Base-by-base conservation (phyloP, 2,329 filamentous ascomycete species). In the Fusarium sulawesiense region DNA sequence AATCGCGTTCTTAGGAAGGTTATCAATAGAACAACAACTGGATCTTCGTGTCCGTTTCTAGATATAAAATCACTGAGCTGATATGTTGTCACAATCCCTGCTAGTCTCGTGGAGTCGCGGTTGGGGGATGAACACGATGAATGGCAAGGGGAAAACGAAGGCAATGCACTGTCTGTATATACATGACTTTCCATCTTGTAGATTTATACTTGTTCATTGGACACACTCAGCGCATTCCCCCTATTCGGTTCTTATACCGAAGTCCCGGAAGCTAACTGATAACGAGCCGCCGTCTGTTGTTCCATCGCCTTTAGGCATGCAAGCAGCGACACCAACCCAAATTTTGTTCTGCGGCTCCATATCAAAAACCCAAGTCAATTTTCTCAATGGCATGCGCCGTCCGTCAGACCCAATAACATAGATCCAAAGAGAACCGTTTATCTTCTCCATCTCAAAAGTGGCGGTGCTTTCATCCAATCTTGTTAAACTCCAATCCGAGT, bases 281-380 rank as follows among this genome's bases (percentile, higher is more conserved):
- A 61, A 10, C 9, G 18, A 9, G 1, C 59, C 58, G 0, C 56
- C 56, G 11, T 21, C 14, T 4, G 4, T 4, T 4, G 21, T 61
- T 23, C 25, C 59, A 16, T 61, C 34, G 5, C 55, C 21, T 11
- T 60, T 61, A 0, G 59, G 59, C 59, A 61, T 61, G 13, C 59
- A 61, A 12, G 45, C 59, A 23, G 56, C 37, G 1, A 53, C 56
- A 1, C 59, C 59, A 21, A 61, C 37, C 59, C 59, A 61, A 0
- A 61, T 13, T 5, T 51, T 23, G 8, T 29, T 10, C 3, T 30
- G 4, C 0, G 34, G 56, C 8, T 58, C 20, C 3, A 8, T 13
- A 11, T 61, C 59, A 21, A 61, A 58, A 1, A 61, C 29, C 59
- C 59, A 60, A 4, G 59, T 61, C 45, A 60, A 16, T 4, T 61